phyloP scores from a whole-genome alignment of 768 basidiomycete genomes.

The Podaxis sp. region DNA sequence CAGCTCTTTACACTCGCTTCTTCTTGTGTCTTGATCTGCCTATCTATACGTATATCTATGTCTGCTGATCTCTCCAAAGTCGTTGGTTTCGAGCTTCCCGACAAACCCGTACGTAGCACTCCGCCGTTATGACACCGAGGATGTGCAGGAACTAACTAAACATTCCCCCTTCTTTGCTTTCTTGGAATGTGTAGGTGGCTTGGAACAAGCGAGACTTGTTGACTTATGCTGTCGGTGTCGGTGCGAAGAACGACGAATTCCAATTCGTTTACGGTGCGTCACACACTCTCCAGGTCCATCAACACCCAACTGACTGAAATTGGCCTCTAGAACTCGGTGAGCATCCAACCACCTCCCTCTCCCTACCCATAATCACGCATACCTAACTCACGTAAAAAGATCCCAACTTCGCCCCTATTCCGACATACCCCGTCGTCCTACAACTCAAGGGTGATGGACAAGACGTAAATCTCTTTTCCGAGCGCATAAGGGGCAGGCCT shows the following conservation, averaged over 20 bases:
- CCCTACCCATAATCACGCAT: no score
- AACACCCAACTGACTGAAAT: background rate
- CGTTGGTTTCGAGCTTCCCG: conserved; percentile 50
- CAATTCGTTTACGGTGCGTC: conserved; percentile 65
- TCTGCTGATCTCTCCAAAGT: conserved; percentile 56
- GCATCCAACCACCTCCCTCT: conserved; percentile 9
- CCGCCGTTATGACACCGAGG: background rate
- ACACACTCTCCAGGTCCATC: background rate
- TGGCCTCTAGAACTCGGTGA: conserved; percentile 47
- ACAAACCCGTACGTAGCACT: conserved; percentile 45
- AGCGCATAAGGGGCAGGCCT: conserved; percentile 36
- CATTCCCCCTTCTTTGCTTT: background rate
- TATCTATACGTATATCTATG: conserved; percentile 14
- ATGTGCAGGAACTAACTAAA: background rate
- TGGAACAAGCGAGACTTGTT: conserved; percentile 87
- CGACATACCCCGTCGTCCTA: conserved; percentile 83
- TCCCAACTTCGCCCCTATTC: conserved; percentile 64
- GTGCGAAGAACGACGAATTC: conserved; percentile 72
- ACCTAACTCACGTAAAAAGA: conserved; percentile 13
- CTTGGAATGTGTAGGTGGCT: conserved; percentile 45
- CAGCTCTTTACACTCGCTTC: background rate
- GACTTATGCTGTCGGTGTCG: conserved; percentile 76
- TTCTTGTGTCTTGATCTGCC: background rate
- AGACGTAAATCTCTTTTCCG: conserved; percentile 68
- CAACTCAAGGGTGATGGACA: conserved; percentile 62